Percentiles rank a stretch among this genome's conserved stretches.
phyloP scores from a whole-genome alignment of 108 stramenopile genomes.

The Fragilaria crotonensis region DNA sequence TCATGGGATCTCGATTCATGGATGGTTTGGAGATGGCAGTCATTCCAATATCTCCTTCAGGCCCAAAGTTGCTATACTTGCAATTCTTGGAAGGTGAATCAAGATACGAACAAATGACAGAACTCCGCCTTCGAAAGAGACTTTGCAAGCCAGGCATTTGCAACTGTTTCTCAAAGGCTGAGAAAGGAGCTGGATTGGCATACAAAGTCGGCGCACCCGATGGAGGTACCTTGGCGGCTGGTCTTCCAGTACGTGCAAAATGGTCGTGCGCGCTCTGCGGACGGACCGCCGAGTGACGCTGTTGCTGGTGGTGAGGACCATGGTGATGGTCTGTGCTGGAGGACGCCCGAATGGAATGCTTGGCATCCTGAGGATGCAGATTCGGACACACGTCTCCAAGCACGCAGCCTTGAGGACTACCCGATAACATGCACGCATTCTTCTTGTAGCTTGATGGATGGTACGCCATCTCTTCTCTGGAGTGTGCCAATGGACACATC shows the following conservation, averaged over 20 bases:
- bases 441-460: constrained; percentile 69
- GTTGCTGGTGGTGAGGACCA: constrained; percentile 33
- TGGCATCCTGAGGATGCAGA: constrained; percentile 33
- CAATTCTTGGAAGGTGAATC: background rate
- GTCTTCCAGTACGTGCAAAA: constrained; percentile 15
- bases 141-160: constrained; percentile 69
- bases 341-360: constrained; percentile 10
- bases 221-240: constrained; percentile 23
- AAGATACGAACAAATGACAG: too few species aligned
- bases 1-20: too few species aligned
- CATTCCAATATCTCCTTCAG: too few species aligned
- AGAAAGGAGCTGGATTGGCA: constrained; percentile 68
- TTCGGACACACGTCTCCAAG: constrained; percentile 72
- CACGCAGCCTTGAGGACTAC: constrained; percentile 29
- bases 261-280: constrained; percentile 11
- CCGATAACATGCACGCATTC: constrained; percentile 28
- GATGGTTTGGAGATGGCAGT: too few species aligned
- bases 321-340: constrained; percentile 27
- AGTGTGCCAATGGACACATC: constrained; percentile 60
- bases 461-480: constrained; percentile 73
- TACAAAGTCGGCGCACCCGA: constrained; percentile 67
- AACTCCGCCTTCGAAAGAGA: constrained; percentile 61
- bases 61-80: too few species aligned
- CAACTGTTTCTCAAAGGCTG: constrained; percentile 60
- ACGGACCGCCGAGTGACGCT: constrained; percentile 5